Evolutionary conservation across 2,329 filamentous ascomycete genomes (phyloP).

Genomic region (Nemania serpens): DNA sequence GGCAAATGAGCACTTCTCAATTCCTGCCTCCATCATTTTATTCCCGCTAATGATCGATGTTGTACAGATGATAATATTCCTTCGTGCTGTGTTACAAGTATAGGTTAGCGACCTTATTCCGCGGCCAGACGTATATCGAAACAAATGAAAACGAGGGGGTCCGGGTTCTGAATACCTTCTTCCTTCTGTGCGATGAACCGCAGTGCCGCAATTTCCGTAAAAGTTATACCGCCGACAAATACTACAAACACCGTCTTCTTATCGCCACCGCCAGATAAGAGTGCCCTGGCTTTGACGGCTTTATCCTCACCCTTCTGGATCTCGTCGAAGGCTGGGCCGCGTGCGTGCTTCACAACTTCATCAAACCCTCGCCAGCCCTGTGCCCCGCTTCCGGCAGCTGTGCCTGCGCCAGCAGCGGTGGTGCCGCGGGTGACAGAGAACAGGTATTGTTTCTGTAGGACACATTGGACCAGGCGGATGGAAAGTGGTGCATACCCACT

Average conservation of each 20-base stretch:
- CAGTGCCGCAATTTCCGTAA: conserved; percentile 92
- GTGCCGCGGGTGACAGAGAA: conserved; percentile 70
- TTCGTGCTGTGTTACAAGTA: conserved; percentile 56
- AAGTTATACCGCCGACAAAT: conserved; percentile 95
- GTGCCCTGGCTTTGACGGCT: conserved; percentile 81
- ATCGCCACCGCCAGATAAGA: conserved; percentile 74
- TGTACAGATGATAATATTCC: conserved; percentile 88
- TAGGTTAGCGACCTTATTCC: conserved; percentile 19
- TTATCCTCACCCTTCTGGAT: conserved; percentile 92
- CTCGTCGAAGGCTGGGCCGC: conserved; percentile 89
- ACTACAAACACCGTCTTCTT: conserved; percentile 94
- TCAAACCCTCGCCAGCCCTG: conserved; percentile 95
- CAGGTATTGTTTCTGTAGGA: conserved; percentile 88
- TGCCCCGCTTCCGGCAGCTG: conserved; percentile 60
- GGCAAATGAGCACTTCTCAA: conserved; percentile 71
- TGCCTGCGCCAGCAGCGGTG: conserved; percentile 51
- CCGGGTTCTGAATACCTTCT: conserved; percentile 56
- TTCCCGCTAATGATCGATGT: conserved; percentile 91
- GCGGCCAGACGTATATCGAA: conserved; percentile 22
- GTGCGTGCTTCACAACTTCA: conserved; percentile 83
- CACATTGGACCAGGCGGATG: conserved; percentile 86
- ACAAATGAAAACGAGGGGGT: conserved; percentile 8
- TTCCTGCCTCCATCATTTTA: conserved; percentile 82
- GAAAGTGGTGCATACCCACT: conserved; percentile 95
- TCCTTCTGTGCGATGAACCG: conserved; percentile 87